These are phyloP conservation scores for Hymenotorrendiella dingleyae DNA, from an alignment of 2,329 filamentous ascomycete genomes.

Conservation along the genomic window DNA sequence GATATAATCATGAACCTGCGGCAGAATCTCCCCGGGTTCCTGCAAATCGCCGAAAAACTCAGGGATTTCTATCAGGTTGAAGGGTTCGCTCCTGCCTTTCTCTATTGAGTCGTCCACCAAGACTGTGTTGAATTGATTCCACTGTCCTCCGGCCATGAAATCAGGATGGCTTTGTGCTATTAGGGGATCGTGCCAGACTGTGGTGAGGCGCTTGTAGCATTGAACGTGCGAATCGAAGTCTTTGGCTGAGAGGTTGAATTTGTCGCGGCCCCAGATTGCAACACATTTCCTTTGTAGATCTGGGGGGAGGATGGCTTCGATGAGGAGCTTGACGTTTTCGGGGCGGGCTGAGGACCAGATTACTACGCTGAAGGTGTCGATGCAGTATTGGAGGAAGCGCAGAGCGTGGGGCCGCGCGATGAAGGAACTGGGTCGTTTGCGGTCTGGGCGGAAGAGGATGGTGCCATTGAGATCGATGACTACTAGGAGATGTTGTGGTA, in stretches of 20 bases:
- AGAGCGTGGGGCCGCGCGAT: constrained; percentile 61
- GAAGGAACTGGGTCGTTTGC: constrained; percentile 46
- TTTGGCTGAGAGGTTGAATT: constrained; percentile 55
- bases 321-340: constrained; percentile 65
- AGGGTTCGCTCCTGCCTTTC: constrained; percentile 78
- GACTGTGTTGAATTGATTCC: constrained; percentile 82
- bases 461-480: constrained; percentile 94
- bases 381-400: constrained; percentile 66
- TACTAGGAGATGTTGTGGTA: constrained; percentile 64
- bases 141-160: constrained; percentile 39
- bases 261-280: constrained; percentile 73
- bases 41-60: constrained; percentile 56
- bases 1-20: constrained; percentile 56
- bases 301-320: constrained; percentile 54
- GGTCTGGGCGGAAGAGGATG: constrained; percentile 64
- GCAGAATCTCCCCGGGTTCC: constrained; percentile 42
- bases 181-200: constrained; percentile 57
- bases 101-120: constrained; percentile 79
- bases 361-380: constrained; percentile 71
- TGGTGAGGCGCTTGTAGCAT: constrained; percentile 80
- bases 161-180: constrained; percentile 42
- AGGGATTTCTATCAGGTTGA: constrained; percentile 74
- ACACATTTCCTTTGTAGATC: constrained; percentile 51
- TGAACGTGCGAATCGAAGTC: constrained; percentile 71
- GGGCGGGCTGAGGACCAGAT: constrained; percentile 86